Evolutionary conservation across 2,329 filamentous ascomycete species (phyloP).

Genomic region (Pseudocercospora pini-densiflorae): DNA sequence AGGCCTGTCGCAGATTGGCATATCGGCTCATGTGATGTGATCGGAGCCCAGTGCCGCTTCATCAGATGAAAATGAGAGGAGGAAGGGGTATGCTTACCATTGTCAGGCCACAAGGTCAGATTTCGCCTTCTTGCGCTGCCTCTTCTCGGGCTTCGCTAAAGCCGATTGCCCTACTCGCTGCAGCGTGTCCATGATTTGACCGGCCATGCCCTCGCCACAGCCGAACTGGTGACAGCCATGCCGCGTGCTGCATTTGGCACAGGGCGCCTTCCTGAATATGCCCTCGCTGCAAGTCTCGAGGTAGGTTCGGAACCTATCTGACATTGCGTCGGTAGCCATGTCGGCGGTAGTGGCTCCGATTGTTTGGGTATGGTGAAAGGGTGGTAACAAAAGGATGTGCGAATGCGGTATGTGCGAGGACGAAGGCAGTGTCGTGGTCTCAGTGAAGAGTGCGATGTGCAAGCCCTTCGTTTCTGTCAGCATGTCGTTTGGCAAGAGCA

Average conservation of each 20-base stretch:
- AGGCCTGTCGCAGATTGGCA: conserved; percentile 48
- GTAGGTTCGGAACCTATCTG: conserved; percentile 24
- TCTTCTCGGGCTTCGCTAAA: conserved; percentile 23
- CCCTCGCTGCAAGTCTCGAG: conserved; percentile 23
- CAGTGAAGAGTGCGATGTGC: conserved; percentile 3
- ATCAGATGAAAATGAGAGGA: conserved; percentile 34
- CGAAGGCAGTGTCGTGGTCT: conserved; percentile 23
- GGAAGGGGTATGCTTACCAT: conserved; percentile 18
- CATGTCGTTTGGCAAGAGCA: background rate
- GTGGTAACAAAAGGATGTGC: conserved; percentile 35
- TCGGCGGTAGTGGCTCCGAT: conserved; percentile 30
- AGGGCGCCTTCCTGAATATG: background rate
- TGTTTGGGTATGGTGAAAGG: conserved; percentile 32
- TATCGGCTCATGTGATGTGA: conserved; percentile 40
- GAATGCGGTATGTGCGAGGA: conserved; percentile 29
- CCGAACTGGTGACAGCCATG: conserved; percentile 20
- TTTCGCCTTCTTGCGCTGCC: conserved; percentile 28
- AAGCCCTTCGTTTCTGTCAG: background rate
- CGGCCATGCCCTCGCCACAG: conserved; percentile 19
- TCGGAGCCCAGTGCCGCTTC: conserved; percentile 47
- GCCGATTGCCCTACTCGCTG: conserved; percentile 15
- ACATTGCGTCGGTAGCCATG: conserved; percentile 29
- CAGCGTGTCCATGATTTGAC: conserved; percentile 22
- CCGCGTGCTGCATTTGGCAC: conserved; percentile 24
- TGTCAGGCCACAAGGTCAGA: conserved; percentile 14